Conservation (phyloP, 345 rosid genomes). For the Syzygium jambos region DNA sequence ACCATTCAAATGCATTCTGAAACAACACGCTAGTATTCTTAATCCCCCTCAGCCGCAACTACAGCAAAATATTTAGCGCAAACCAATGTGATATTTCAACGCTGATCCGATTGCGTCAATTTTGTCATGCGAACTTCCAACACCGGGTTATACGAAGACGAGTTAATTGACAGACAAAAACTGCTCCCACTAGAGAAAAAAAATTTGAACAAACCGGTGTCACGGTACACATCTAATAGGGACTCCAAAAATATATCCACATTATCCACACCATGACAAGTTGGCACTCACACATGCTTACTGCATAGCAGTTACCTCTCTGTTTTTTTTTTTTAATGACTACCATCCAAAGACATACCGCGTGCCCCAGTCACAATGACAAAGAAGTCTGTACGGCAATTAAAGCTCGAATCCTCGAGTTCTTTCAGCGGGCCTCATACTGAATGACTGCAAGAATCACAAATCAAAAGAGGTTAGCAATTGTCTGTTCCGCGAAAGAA, state of each 20-base stretch:
- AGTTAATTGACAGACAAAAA: neutral
- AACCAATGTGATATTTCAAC: neutral
- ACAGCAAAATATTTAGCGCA: neutral
- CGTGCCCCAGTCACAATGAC: neutral
- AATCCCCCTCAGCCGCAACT: neutral
- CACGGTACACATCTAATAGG: neutral
- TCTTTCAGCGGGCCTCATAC: slow-evolving; percentile 42
- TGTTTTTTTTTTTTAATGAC: neutral
- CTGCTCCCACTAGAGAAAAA: neutral
- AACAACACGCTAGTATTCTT: neutral
- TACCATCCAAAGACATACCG: neutral
- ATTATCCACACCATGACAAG: neutral
- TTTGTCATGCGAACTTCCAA: neutral
- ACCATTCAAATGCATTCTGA: neutral
- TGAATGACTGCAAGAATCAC: slow-evolving; percentile 50
- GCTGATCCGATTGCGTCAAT: neutral
- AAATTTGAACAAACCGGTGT: neutral
- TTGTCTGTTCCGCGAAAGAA: neutral
- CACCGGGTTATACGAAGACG: neutral
- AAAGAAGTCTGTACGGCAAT: neutral
- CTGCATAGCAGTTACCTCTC: neutral
- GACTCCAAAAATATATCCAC: neutral
- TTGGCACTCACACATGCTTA: neutral
- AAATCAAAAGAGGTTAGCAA: neutral
- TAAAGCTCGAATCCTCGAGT: neutral